Evolutionary conservation across 2,329 filamentous ascomycete species (phyloP).

Genomic region (Microsporum canis): DNA sequence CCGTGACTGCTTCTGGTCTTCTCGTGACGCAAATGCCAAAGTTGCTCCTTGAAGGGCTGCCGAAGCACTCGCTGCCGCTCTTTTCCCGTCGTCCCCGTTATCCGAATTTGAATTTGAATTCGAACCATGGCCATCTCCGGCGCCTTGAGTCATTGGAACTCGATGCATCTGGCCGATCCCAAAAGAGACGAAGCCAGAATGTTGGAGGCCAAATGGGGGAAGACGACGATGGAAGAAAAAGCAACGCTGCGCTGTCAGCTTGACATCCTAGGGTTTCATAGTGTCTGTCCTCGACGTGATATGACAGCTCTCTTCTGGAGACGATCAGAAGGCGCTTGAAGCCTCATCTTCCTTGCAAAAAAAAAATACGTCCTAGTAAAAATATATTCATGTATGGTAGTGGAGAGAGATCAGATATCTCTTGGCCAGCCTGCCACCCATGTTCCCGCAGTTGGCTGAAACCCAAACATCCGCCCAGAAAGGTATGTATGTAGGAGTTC

Average conservation of each 20-base stretch:
- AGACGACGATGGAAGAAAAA: not conserved
- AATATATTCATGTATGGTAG: not conserved
- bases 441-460: not conserved
- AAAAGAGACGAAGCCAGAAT: not conserved
- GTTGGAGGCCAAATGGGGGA: not conserved
- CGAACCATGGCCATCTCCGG: not conserved
- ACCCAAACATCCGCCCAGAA: not conserved
- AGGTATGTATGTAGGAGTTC: not conserved
- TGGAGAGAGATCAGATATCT: not conserved
- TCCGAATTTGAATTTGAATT: slow-evolving; percentile 1
- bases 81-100: not conserved
- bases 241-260: not conserved
- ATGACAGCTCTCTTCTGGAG: not conserved
- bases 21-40: slow-evolving; percentile 24
- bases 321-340: not conserved
- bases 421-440: not conserved
- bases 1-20: not conserved
- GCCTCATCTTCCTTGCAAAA: not conserved
- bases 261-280: not conserved
- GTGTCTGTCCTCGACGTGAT: not conserved
- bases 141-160: not conserved
- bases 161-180: not conserved
- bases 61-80: slow-evolving; percentile 3
- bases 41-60: slow-evolving; percentile 29
- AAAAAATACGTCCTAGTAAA: not conserved